Base-by-base conservation (phyloP, 495 filamentous ascomycete genomes). In the Tuber borchii region DNA sequence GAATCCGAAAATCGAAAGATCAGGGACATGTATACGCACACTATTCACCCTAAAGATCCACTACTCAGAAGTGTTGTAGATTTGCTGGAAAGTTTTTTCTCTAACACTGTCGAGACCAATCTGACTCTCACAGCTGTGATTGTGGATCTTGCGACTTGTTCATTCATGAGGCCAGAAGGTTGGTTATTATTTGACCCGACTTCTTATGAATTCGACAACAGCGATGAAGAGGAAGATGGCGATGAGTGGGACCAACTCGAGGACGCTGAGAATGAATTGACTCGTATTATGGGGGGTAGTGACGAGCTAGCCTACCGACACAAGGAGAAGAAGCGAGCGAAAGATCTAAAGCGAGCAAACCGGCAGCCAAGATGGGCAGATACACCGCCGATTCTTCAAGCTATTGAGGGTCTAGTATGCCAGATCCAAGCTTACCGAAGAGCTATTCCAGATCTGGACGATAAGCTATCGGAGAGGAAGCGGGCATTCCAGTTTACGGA, bases 91-190 rank as follows among this genome's bases (percentile, higher is more conserved):
- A 89, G 87, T 0, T 99, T 98, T 82, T 92, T 97, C 78, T 88
- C 91, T 9, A 98, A 99, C 83, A 90, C 93, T 26, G 89, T 97
- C 2, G 93, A 96, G 75, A 92, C 90, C 22, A 99, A 99, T 81
- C 86, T 99, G 17, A 90, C 90, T 2, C 85, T 97, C 12, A 97
- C 96, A 0, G 91, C 94, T 79, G 88, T 90, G 9, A 87, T 99
- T 22, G 89, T 94, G 74, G 92, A 93, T 76, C 86, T 98, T 42
- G 91, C 91, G 22, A 90, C 91, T 1, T 98, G 95, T 77, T 90
- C 92, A 22, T 91, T 91, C 70, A 91, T 96, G 81, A 88, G 90
- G 8, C 86, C 97, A 1, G 93, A 97, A 81, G 90, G 90, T 20
- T 98, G 96, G 95, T 87, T 98, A n/a, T 85, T 94, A 17, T 89